Evolutionary conservation across 2,329 filamentous ascomycete species (phyloP).

Genomic region (Phyllosticta citriasiana): DNA sequence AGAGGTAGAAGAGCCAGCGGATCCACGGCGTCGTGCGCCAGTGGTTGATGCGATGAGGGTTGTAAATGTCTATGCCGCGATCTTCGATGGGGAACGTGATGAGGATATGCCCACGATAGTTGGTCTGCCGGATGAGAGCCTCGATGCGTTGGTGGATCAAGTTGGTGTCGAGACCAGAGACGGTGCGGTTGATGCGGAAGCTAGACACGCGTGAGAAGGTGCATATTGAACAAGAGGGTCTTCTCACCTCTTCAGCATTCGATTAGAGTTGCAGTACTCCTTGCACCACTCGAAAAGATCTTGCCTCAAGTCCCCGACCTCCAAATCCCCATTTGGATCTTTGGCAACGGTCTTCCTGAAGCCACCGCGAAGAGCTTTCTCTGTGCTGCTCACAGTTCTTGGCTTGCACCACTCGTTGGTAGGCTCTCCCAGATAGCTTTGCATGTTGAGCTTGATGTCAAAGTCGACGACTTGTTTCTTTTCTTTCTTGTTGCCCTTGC

Average conservation of each 20-base stretch:
- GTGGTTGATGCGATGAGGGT: conserved; percentile 49
- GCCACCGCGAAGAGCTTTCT: conserved; percentile 56
- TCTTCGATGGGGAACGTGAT: conserved; percentile 53
- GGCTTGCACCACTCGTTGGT: conserved; percentile 2
- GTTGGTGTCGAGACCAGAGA: conserved; percentile 52
- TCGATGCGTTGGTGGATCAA: conserved; percentile 44
- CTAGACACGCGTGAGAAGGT: background rate
- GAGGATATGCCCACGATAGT: conserved; percentile 53
- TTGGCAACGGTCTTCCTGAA: conserved; percentile 45
- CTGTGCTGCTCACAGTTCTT: conserved; percentile 44
- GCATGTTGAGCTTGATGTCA: conserved; percentile 25
- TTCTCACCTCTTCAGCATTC: conserved; percentile 41
- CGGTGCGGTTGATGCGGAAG: conserved; percentile 32
- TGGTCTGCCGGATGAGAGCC: conserved; percentile 50
- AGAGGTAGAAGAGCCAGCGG: conserved; percentile 53
- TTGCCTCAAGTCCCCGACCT: conserved; percentile 33
- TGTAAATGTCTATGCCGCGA: conserved; percentile 52
- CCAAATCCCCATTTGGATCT: conserved; percentile 34
- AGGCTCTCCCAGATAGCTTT: conserved; percentile 15
- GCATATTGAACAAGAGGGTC: background rate
- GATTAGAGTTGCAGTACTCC: conserved; percentile 50
- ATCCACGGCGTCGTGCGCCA: conserved; percentile 58
- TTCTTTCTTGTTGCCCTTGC: conserved; percentile 26
- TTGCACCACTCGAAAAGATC: conserved; percentile 55
- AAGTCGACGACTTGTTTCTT: conserved; percentile 27